Evolutionary conservation across 2,329 filamentous ascomycete genomes (phyloP).

Genomic region (Neofusicoccum parvum): DNA sequence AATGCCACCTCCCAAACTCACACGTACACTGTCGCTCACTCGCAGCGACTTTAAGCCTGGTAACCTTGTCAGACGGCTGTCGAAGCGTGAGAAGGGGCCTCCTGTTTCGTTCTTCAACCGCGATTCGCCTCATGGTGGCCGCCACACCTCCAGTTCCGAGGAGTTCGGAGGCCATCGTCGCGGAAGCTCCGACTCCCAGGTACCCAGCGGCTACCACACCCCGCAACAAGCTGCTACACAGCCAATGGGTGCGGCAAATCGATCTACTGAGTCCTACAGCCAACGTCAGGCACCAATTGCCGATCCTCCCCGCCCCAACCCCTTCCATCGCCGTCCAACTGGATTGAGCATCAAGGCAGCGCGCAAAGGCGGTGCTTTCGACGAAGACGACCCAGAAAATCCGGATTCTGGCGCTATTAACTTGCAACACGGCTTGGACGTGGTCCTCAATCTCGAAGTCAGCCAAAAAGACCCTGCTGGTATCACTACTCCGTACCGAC

Average conservation of each 20-base stretch:
- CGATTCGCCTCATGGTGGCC: conserved; percentile 8
- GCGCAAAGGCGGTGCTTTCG: conserved; percentile 29
- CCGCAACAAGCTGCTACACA: conserved; percentile 28
- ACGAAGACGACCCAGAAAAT: conserved; percentile 22
- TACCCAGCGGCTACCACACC: conserved; percentile 25
- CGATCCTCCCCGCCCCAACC: conserved; percentile 34
- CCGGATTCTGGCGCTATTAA: conserved; percentile 56
- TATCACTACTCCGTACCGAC: conserved; percentile 81
- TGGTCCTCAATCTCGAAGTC: conserved; percentile 87
- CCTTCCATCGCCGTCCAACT: conserved; percentile 50
- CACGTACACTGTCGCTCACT: conserved; percentile 33
- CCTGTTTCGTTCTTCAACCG: conserved; percentile 41
- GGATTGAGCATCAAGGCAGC: conserved; percentile 44
- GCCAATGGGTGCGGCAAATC: conserved; percentile 9
- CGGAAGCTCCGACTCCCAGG: conserved; percentile 2
- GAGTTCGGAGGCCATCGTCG: background rate
- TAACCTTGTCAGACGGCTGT: conserved; percentile 47
- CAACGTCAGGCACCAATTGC: conserved; percentile 12
- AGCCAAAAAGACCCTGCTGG: conserved; percentile 83
- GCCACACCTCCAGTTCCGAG: conserved; percentile 1
- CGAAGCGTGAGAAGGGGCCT: conserved; percentile 29
- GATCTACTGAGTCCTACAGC: conserved; percentile 2
- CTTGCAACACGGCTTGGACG: conserved; percentile 80
- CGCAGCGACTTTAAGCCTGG: conserved; percentile 38
- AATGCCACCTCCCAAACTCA: conserved; percentile 25